Base-by-base conservation (phyloP, 768 basidiomycete genomes). In the Paxillus rubicundulus region DNA sequence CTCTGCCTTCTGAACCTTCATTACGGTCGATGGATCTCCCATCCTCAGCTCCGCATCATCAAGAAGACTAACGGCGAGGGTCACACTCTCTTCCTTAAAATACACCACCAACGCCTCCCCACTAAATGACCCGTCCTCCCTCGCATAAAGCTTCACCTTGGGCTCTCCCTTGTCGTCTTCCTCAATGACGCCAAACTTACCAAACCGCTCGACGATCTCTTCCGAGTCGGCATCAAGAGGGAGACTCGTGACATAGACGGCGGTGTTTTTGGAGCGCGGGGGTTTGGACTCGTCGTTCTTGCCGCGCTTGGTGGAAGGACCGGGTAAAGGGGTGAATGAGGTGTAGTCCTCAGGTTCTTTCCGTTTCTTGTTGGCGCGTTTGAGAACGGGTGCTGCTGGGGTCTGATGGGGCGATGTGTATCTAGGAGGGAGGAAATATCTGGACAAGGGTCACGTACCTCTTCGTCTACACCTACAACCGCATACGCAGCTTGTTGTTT, bases 401-500 rank as follows among this genome's bases (percentile, higher is more conserved):
- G 85, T 81, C 95, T 97, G 50, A 43, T 54, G 43, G 45, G 48
- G 53, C 55, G 50, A 60, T 56, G 30, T 17, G 61, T 61, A 56
- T 61, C 59, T 44, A 62, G 47, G 48, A 56, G 45, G 54, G 64
- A 56, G 59, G 50, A 61, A 53, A 56, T 60, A 34, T 33, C 45
- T 45, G 49, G 24, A 50, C 51, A 55, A 55, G 51, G 42, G 46
- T 55, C 52, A 57, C 84, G 66, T 68, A 92, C 95, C 74, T 85
- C 82, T 76, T 98, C 97, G 66, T 99, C 96, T 20, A 99, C 94
- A 9, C 96, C 97, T 13, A 77, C 78, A 2, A 99, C 77, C 0
- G 92, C 87, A 70, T 99, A 99, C 1, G 93, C 95, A 1, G 92
- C 94, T 74, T 98, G 97, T 67, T 99, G 96, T 20, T 84, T 85